phyloP scores from a whole-genome alignment of 1,284 basidiomycete genomes.

The Caloboletus inedulis region DNA sequence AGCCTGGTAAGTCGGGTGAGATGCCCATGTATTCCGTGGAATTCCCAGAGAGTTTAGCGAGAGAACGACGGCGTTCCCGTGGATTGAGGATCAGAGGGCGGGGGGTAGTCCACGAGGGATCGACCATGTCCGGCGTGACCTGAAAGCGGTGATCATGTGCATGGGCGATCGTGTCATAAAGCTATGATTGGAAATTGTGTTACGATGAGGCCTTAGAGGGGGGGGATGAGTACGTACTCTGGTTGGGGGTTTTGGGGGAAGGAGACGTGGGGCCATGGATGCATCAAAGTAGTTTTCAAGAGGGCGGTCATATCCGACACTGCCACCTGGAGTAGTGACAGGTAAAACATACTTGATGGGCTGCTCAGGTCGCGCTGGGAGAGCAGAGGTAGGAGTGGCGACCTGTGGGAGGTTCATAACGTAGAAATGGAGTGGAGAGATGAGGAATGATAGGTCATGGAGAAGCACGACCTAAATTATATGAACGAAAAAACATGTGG shows the following conservation, averaged over 20 bases:
- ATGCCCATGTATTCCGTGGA: slow-evolving; percentile 28
- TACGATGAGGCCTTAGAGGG: background rate
- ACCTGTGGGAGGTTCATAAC: slow-evolving; percentile 12
- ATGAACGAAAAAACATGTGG: slow-evolving; percentile 19
- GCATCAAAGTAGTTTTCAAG: slow-evolving; percentile 29
- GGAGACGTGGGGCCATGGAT: slow-evolving; percentile 16
- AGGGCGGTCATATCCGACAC: slow-evolving; percentile 21
- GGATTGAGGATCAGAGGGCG: slow-evolving; percentile 10
- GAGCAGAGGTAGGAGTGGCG: slow-evolving; percentile 14
- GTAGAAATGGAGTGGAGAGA: slow-evolving; percentile 4
- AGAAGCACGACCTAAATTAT: slow-evolving; percentile 14
- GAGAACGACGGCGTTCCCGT: slow-evolving; percentile 17
- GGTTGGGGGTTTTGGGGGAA: slow-evolving; percentile 10
- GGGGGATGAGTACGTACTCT: slow-evolving; percentile 13
- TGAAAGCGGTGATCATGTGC: slow-evolving; percentile 24
- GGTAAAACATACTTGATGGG: slow-evolving; percentile 14
- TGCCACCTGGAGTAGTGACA: slow-evolving; percentile 10
- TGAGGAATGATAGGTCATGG: slow-evolving; percentile 2
- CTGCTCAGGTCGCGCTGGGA: slow-evolving; percentile 9
- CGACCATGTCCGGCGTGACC: slow-evolving; percentile 10
- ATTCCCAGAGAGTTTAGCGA: slow-evolving; percentile 11
- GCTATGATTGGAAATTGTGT: slow-evolving; percentile 11
- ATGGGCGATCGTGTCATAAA: slow-evolving; percentile 30
- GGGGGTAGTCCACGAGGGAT: slow-evolving; percentile 15
- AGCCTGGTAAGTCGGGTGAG: slow-evolving; percentile 19